phyloP scores from a whole-genome alignment of 345 rosid genomes.

The Citrus cavaleriei region DNA sequence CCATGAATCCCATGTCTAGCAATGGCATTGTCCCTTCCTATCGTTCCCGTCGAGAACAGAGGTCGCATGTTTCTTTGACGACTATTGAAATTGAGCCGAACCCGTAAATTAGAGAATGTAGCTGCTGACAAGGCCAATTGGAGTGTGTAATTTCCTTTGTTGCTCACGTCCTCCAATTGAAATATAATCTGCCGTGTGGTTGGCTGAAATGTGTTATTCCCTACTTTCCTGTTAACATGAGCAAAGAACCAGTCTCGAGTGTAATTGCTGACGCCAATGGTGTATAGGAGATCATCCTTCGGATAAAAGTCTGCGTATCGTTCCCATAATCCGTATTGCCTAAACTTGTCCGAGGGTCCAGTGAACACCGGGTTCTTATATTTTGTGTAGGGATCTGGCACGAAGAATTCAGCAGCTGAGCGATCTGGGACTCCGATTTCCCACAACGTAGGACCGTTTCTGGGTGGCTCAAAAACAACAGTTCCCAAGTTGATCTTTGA shows the following conservation, averaged over 20 bases:
- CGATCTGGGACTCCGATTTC: no score
- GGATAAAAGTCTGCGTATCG: slow-evolving; percentile 61
- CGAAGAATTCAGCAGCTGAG: no score
- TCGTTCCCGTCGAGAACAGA: no score
- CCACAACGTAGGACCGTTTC: no score
- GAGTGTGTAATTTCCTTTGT: slow-evolving; percentile 46
- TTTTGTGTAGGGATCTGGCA: slow-evolving; percentile 13
- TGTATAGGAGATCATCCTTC: slow-evolving; percentile 44
- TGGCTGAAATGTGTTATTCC: slow-evolving; percentile 23
- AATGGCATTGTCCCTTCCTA: no score
- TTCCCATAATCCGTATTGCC: slow-evolving; percentile 84
- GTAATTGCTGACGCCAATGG: slow-evolving; percentile 39
- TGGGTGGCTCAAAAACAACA: no score
- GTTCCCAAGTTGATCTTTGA: no score
- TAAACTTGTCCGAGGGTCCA: slow-evolving; percentile 39
- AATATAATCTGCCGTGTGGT: slow-evolving; percentile 75
- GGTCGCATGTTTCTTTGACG: no score
- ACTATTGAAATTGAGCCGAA: slow-evolving; percentile 33
- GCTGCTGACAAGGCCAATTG: slow-evolving; percentile 78
- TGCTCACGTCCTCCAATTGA: slow-evolving; percentile 25
- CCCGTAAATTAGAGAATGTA: slow-evolving; percentile 41
- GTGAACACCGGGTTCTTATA: slow-evolving; percentile 39
- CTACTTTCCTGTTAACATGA: slow-evolving; percentile 53
- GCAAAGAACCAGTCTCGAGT: slow-evolving; percentile 74
- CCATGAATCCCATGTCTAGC: no score